phyloP scores from a whole-genome alignment of 192 early-diverging fungal species.

The Kappamyces sp. region DNA sequence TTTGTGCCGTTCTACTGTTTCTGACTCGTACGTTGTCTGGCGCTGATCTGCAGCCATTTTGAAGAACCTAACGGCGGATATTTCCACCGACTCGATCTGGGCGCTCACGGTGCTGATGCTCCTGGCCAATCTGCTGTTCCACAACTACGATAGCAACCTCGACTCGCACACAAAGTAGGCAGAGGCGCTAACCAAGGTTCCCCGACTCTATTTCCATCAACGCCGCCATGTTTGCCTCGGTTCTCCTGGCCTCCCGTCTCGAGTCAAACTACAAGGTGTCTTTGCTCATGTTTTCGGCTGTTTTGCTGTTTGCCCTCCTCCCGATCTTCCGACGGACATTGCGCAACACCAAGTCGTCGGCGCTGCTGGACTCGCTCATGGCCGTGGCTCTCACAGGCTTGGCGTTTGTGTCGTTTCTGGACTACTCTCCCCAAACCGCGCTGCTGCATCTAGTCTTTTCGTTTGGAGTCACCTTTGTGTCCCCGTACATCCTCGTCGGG shows the following conservation, averaged over 20 bases:
- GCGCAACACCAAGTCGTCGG: conserved; percentile 37
- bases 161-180: conserved; percentile 17
- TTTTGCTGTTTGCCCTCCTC: conserved; percentile 91
- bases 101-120: conserved; percentile 80
- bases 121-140: conserved; percentile 79
- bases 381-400: conserved; percentile 14
- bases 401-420: conserved; percentile 8
- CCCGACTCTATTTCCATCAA: conserved; percentile 96
- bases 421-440: conserved; percentile 42
- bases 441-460: conserved; percentile 56
- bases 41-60: conserved; percentile 72
- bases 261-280: conserved; percentile 79
- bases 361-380: conserved; percentile 24
- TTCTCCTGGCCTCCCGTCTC: conserved; percentile 82
- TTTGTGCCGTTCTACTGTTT: no score
- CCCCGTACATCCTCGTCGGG: conserved; percentile 86
- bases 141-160: conserved; percentile 56
- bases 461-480: conserved; percentile 74
- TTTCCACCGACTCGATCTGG: conserved; percentile 89
- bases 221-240: conserved; percentile 89
- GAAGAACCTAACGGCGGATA: conserved; percentile 84
- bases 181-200: conserved; percentile 49
- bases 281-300: conserved; percentile 77
- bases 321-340: conserved; percentile 81
- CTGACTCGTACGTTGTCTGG: background rate